Evolutionary conservation across 768 basidiomycete species (phyloP).

Genomic region (Lentinula aciculospora): DNA sequence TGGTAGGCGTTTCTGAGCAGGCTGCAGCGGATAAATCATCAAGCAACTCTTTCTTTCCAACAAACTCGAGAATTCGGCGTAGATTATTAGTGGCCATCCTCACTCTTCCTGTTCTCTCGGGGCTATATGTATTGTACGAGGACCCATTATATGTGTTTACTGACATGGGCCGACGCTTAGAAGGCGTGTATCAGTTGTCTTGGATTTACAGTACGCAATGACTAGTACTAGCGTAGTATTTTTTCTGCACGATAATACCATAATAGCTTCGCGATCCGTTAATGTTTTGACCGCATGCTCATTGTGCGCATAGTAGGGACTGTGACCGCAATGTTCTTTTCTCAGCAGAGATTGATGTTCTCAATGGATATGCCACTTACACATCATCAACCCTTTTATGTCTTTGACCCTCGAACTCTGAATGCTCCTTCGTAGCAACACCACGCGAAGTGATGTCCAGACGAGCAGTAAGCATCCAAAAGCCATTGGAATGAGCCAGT

Average conservation of each 20-base stretch:
- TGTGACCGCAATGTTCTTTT: constrained; percentile 20
- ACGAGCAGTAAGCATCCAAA: constrained; percentile 51
- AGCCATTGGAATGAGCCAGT: constrained; percentile 62
- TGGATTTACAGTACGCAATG: constrained; percentile 26
- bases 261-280: background rate
- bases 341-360: constrained; percentile 8
- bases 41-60: constrained; percentile 17
- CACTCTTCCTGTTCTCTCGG: constrained; percentile 49
- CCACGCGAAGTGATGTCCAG: constrained; percentile 56
- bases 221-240: background rate
- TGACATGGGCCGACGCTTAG: constrained; percentile 44
- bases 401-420: constrained; percentile 54
- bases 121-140: constrained; percentile 44
- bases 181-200: constrained; percentile 39
- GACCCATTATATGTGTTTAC: constrained; percentile 57
- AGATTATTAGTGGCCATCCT: constrained; percentile 21
- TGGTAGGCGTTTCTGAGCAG: background rate
- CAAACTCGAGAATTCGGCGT: constrained; percentile 17
- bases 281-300: constrained; percentile 46
- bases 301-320: constrained; percentile 63
- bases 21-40: background rate
- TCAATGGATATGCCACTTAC: constrained; percentile 34
- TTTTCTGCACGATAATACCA: no score
- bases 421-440: constrained; percentile 49
- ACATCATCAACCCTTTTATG: constrained; percentile 68